Base-by-base conservation (phyloP, 768 basidiomycete species). In the Rhizopogon salebrosus region DNA sequence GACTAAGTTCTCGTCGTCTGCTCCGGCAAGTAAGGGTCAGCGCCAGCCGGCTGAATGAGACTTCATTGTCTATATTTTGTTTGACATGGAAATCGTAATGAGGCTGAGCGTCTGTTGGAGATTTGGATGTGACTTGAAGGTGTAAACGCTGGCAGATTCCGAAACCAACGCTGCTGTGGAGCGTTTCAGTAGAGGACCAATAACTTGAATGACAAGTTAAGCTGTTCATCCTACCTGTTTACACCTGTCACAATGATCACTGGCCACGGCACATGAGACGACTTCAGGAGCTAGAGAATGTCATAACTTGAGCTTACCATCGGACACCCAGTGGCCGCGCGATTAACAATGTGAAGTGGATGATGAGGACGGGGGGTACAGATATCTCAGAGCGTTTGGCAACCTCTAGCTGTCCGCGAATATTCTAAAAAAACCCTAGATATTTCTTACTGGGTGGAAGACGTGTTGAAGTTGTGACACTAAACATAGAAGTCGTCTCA, bases 1-100 rank as follows among this genome's bases (percentile, higher is more conserved):
- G 68, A 56, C 81, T 88, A 45, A 76, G 58, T 56, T 83, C 77
- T 4, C 84, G 78, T 55, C 79, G 74, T 36, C 67, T 71, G 57
- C 75, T 89, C 49, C 92, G 77, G 64, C 92, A 93, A 0, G 90
- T 92, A 77, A 94, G 75, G 56, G 93, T 80, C 22, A 94, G 71
- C 0, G 86, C 91, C 42, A 91, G 60, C 6, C 83, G 83, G 16
- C 76, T 72, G 59, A 74, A 81, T 7, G 68, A 66, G 11, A 60
- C 51, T 37, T 55, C 51, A 24, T 59, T 55, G 64, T 55, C 53
- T 52, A 53, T 51, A 48, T 23, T 54, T 54, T 41, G 59, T 54
- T 31, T 46, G 39, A 51, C 52, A 41, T 62, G 59, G 49, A 18
- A 57, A 29, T 10, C 41, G 42, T 45, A 67, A 54, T 76, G 73